phyloP scores from a whole-genome alignment of 495 filamentous ascomycete genomes.

The Pyrenula aspistea region DNA sequence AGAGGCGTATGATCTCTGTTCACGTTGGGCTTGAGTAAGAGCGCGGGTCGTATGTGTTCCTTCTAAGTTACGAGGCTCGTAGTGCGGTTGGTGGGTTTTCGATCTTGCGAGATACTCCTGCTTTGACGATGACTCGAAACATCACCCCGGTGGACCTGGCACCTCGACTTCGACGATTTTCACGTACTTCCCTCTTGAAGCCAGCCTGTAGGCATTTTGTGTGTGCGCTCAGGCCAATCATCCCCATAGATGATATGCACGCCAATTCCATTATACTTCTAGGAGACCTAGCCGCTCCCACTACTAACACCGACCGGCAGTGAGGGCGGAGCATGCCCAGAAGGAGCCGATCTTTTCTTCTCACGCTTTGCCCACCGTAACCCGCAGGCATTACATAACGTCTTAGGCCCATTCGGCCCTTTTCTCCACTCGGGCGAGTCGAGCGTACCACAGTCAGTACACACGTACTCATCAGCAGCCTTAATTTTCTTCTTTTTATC shows the following conservation, averaged over 20 bases:
- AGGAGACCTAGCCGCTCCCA: conserved; percentile 3
- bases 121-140: not conserved
- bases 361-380: conserved; percentile 71
- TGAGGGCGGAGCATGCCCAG: conserved; percentile 9
- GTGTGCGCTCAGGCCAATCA: too few species aligned
- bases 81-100: too few species aligned
- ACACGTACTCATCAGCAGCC: conserved; percentile 86
- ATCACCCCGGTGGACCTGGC: not conserved
- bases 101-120: not conserved
- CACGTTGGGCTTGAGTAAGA: too few species aligned
- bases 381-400: conserved; percentile 93
- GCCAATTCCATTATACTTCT: too few species aligned
- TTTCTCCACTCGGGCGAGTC: conserved; percentile 97
- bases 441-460: conserved; percentile 86
- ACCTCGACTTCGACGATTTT: not conserved
- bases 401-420: conserved; percentile 87
- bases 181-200: not conserved
- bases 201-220: too few species aligned
- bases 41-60: too few species aligned
- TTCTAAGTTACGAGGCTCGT: too few species aligned
- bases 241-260: too few species aligned
- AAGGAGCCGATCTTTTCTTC: conserved; percentile 39
- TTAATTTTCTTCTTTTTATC: conserved; percentile 90
- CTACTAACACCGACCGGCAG: conserved; percentile 11
- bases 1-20: too few species aligned